These are phyloP conservation scores for Xylaria castorea DNA, from an alignment of 495 filamentous ascomycete species.

Conservation along the genomic window DNA sequence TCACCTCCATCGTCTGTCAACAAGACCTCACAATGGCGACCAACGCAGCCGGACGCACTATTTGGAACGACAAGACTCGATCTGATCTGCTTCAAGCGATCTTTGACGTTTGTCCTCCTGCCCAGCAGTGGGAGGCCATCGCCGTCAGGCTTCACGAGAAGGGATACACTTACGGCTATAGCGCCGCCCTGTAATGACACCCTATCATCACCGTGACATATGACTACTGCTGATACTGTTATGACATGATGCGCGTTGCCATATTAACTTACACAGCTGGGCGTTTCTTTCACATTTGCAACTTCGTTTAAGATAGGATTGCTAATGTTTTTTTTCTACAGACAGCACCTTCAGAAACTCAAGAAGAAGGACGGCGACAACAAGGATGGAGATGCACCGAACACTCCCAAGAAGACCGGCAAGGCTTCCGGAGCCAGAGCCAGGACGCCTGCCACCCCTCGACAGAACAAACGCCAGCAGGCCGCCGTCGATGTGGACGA, in stretches of 20 bases:
- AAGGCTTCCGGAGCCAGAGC: background rate
- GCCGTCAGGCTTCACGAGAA: conserved; percentile 25
- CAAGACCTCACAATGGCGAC: conserved; percentile 28
- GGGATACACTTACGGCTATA: conserved; percentile 39
- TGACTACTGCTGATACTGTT: background rate
- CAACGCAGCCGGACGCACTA: conserved; percentile 25
- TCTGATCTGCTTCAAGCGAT: conserved; percentile 42
- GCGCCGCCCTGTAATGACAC: conserved; percentile 40
- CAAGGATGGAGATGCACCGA: background rate
- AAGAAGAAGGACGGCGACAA: conserved; percentile 40
- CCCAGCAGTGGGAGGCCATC: conserved; percentile 36
- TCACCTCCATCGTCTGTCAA: background rate
- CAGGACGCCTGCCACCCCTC: background rate
- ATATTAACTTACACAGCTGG: background rate
- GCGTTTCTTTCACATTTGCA: background rate
- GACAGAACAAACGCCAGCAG: background rate
- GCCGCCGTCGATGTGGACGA: conserved; percentile 18
- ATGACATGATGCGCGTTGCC: conserved; percentile 10
- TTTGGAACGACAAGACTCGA: conserved; percentile 46
- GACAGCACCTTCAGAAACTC: conserved; percentile 51
- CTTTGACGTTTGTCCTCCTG: conserved; percentile 32
- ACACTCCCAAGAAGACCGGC: conserved; percentile 23
- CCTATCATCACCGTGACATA: background rate
- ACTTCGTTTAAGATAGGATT: conserved; percentile 1
- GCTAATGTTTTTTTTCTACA: conserved; percentile 29